Conservation (phyloP, 2,329 filamentous ascomycete genomes). For the Byssochlamys sp. region DNA sequence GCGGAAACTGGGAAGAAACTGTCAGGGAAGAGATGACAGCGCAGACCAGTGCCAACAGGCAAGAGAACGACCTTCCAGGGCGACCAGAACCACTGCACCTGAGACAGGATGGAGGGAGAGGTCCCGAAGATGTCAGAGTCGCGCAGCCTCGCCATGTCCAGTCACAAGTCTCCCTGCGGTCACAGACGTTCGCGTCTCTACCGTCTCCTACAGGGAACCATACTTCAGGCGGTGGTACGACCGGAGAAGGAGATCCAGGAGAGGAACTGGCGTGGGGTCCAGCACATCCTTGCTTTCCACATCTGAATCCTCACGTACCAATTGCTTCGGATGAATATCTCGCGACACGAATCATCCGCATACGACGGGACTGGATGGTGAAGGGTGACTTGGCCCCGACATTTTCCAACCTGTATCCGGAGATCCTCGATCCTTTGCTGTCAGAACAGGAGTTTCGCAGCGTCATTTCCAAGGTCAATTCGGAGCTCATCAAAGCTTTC, state of each 20-base stretch:
- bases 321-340: constrained; percentile 62
- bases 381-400: constrained; percentile 83
- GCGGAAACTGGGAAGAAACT: constrained; percentile 10
- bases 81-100: constrained; percentile 23
- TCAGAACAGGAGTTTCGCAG: constrained; percentile 77
- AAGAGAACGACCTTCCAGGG: constrained; percentile 18
- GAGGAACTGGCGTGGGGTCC: constrained; percentile 81
- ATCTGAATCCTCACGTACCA: constrained; percentile 83
- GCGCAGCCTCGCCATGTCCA: constrained; percentile 27
- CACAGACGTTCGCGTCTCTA: constrained; percentile 31
- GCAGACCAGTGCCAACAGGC: constrained; percentile 16
- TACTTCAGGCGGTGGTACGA: constrained; percentile 17
- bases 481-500: constrained; percentile 65
- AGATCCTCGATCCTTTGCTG: constrained; percentile 81
- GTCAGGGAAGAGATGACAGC: constrained; percentile 16
- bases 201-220: constrained; percentile 27
- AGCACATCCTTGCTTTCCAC: constrained; percentile 86
- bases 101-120: constrained; percentile 10
- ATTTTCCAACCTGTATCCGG: constrained; percentile 90
- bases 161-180: constrained; percentile 33
- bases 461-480: constrained; percentile 73
- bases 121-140: constrained; percentile 11
- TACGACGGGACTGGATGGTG: constrained; percentile 83
- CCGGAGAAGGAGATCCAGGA: constrained; percentile 48
- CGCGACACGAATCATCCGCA: constrained; percentile 79